phyloP scores from a whole-genome alignment of 2,329 filamentous ascomycete genomes.

The Corniculantispora saksenae region DNA sequence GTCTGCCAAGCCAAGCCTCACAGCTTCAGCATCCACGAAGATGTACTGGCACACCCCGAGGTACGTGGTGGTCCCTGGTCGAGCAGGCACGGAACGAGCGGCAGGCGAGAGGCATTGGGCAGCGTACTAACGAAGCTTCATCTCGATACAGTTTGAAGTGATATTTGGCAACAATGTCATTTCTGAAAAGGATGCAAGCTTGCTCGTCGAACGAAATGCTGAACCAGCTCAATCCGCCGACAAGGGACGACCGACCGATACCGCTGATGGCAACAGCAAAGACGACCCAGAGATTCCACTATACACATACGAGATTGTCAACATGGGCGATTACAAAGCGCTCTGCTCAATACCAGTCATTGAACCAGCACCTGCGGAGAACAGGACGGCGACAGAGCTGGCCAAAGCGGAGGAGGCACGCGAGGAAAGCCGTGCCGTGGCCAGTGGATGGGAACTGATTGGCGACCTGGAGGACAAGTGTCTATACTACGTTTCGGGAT shows the following conservation, averaged over 20 bases:
- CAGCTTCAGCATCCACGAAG: constrained; percentile 83
- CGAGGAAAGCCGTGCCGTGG: constrained; percentile 75
- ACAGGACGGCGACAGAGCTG: constrained; percentile 66
- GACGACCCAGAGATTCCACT: constrained; percentile 31
- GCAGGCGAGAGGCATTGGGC: background rate
- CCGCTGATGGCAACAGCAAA: constrained; percentile 23
- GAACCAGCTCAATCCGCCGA: constrained; percentile 43
- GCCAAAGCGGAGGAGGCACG: constrained; percentile 75
- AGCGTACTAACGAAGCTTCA: background rate
- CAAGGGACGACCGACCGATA: constrained; percentile 41
- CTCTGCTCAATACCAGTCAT: constrained; percentile 83
- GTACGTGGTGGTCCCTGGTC: constrained; percentile 50
- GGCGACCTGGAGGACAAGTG: constrained; percentile 78
- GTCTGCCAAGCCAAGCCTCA: constrained; percentile 51
- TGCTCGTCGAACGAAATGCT: constrained; percentile 44
- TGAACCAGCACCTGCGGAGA: constrained; percentile 55
- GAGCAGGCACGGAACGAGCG: background rate
- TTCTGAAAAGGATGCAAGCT: constrained; percentile 67
- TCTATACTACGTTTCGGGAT: constrained; percentile 79
- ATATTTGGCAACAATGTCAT: constrained; percentile 73
- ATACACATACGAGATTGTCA: constrained; percentile 72
- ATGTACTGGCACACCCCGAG: constrained; percentile 84
- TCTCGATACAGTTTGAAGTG: constrained; percentile 68
- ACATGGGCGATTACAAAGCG: constrained; percentile 68
- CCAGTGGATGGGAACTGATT: constrained; percentile 78